Percentiles rank a stretch among this genome's conserved stretches.
phyloP scores from a whole-genome alignment of 2,329 filamentous ascomycete species.

The Xylariaceae sp. region DNA sequence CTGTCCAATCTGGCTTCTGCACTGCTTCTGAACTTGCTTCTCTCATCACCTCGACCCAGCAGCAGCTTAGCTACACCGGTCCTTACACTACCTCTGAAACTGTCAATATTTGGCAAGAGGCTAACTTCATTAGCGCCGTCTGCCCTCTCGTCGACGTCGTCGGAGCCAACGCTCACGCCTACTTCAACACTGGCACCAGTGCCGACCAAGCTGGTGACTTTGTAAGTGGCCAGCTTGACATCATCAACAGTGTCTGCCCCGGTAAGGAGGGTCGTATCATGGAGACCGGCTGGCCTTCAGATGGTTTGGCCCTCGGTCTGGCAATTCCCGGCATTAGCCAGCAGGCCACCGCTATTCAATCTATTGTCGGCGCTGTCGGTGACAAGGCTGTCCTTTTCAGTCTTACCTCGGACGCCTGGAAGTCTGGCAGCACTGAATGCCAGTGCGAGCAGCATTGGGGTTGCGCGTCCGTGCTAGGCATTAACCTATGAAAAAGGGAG shows the following conservation, averaged over 20 bases:
- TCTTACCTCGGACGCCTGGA: constrained; percentile 76
- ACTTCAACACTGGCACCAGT: constrained; percentile 71
- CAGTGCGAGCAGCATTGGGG: constrained; percentile 70
- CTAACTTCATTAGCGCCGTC: constrained; percentile 51
- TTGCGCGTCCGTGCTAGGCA: constrained; percentile 23
- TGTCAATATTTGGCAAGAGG: constrained; percentile 67
- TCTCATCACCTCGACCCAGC: constrained; percentile 65
- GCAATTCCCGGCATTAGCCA: constrained; percentile 62
- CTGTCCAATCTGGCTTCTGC: constrained; percentile 69
- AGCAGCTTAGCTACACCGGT: constrained; percentile 65
- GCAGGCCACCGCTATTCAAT: constrained; percentile 67
- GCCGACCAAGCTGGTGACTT: constrained; percentile 68
- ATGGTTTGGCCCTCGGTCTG: constrained; percentile 62
- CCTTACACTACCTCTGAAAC: constrained; percentile 82
- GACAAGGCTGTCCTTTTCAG: constrained; percentile 74
- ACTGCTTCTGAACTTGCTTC: constrained; percentile 56
- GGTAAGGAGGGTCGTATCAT: constrained; percentile 72
- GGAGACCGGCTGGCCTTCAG: constrained; percentile 84
- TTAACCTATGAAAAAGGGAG: constrained; percentile 19
- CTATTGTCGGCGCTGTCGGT: constrained; percentile 62
- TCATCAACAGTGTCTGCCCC: constrained; percentile 64
- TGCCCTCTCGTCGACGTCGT: constrained; percentile 73
- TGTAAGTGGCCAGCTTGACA: constrained; percentile 64
- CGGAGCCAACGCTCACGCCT: constrained; percentile 85
- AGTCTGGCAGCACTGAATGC: constrained; percentile 57